These are phyloP conservation scores for Penicillium sp. DNA, from an alignment of 2,329 filamentous ascomycete genomes.

Conservation along the genomic window DNA sequence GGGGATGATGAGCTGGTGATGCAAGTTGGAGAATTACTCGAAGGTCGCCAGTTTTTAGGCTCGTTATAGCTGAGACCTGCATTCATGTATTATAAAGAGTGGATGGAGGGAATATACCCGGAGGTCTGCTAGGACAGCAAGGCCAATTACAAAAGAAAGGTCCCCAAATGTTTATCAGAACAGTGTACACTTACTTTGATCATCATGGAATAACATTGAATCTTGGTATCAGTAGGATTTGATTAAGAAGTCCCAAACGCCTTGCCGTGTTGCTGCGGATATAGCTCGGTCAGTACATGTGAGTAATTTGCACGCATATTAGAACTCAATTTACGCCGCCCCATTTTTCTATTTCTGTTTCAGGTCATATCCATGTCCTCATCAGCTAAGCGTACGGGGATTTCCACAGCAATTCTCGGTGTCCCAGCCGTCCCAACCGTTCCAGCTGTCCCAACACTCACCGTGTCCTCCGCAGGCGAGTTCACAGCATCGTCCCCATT, in stretches of 20 bases:
- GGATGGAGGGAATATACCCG: background rate
- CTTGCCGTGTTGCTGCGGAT: background rate
- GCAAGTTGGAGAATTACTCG: slow-evolving; percentile 38
- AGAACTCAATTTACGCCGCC: background rate
- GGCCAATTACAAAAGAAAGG: background rate
- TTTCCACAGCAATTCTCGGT: slow-evolving; percentile 18
- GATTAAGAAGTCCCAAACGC: slow-evolving; percentile 7
- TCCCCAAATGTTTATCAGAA: background rate
- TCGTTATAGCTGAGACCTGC: slow-evolving; percentile 16
- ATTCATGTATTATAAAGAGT: background rate
- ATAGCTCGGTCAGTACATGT: background rate
- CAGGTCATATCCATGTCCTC: slow-evolving; percentile 35
- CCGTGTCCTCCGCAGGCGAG: slow-evolving; percentile 23
- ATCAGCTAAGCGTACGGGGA: slow-evolving; percentile 18
- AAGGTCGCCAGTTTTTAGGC: slow-evolving; percentile 23
- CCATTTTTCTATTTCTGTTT: background rate
- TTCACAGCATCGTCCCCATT: slow-evolving; percentile 15
- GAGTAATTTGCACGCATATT: background rate
- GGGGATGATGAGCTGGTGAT: slow-evolving; percentile 47
- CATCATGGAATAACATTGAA: background rate
- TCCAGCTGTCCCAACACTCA: slow-evolving; percentile 22
- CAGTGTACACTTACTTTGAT: background rate
- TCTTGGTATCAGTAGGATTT: slow-evolving; percentile 17
- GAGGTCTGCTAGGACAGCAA: background rate
- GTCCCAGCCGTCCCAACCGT: slow-evolving; percentile 26